Evolutionary conservation across 2,329 filamentous ascomycete genomes (phyloP).

Genomic region (Aspergillus chevalieri): DNA sequence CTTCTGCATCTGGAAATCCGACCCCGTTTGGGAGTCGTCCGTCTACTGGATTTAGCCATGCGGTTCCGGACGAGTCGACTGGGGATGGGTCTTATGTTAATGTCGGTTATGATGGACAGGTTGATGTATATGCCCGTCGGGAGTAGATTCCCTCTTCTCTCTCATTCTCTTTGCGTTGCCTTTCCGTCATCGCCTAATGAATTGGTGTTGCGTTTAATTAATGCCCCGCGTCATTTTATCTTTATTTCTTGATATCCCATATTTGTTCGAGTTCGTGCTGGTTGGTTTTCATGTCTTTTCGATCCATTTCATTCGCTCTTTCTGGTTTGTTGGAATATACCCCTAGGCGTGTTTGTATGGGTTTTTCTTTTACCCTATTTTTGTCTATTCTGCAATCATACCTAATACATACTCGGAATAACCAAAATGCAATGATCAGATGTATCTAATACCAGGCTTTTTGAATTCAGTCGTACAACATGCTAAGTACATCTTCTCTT

Average conservation of each 20-base stretch:
- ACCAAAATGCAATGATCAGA: too few species aligned
- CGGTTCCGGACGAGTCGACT: not conserved
- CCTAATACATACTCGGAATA: too few species aligned
- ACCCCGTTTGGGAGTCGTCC: not conserved
- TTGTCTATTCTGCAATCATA: too few species aligned
- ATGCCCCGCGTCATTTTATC: not conserved
- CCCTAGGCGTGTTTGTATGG: not conserved
- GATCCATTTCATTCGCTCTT: not conserved
- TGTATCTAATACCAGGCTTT: too few species aligned
- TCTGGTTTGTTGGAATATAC: not conserved
- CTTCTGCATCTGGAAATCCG: constrained; percentile 6
- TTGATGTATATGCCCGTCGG: not conserved
- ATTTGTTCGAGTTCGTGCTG: not conserved
- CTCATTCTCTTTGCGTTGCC: not conserved
- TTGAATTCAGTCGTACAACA: too few species aligned
- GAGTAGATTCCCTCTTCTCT: not conserved
- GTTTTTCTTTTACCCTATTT: too few species aligned
- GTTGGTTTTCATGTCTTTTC: not conserved
- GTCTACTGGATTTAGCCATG: not conserved
- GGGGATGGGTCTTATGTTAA: not conserved
- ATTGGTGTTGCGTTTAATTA: not conserved
- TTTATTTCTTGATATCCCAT: not conserved
- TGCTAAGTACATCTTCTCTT: too few species aligned
- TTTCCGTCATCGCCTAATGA: not conserved
- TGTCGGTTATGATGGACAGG: not conserved